Evolutionary conservation across 148 eudicot genomes (phyloP).

Genomic region (Spergularia bocconei): DNA sequence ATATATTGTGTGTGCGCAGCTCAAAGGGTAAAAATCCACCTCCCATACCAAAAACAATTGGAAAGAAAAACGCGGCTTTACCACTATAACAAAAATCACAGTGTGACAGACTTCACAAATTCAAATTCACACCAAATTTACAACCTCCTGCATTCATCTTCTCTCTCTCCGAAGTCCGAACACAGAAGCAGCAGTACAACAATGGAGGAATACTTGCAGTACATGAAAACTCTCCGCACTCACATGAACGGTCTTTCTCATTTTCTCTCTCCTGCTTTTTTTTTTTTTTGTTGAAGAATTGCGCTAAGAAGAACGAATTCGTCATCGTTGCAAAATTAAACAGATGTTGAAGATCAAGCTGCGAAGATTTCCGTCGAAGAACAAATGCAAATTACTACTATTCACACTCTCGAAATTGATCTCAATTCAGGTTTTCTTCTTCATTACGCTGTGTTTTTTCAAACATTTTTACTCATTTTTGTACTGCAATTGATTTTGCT

Average conservation of each 20-base stretch:
- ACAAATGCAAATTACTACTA: slow-evolving; percentile 70
- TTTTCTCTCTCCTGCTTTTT: slow-evolving; percentile 16
- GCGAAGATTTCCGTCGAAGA: slow-evolving; percentile 70
- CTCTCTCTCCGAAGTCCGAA: slow-evolving; percentile 3
- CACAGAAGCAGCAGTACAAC: slow-evolving; percentile 12
- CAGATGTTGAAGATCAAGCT: slow-evolving; percentile 96
- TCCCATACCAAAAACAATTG: too few species aligned
- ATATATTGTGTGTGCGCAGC: too few species aligned
- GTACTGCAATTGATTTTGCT: neutral
- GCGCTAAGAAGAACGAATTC: neutral
- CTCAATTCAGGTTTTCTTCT: slow-evolving; percentile 51
- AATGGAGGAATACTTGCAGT: slow-evolving; percentile 79
- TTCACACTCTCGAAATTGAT: slow-evolving; percentile 65
- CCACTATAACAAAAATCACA: too few species aligned
- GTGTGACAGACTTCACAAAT: too few species aligned
- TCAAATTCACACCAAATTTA: too few species aligned
- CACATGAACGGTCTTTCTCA: slow-evolving; percentile 61
- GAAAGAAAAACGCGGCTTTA: too few species aligned
- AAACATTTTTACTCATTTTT: neutral
- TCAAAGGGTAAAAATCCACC: too few species aligned
- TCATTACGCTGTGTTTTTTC: neutral
- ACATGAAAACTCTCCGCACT: slow-evolving; percentile 75
- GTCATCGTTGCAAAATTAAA: neutral
- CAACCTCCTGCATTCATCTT: neutral
- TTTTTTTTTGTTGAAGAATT: neutral